phyloP scores from a whole-genome alignment of 2,329 filamentous ascomycete genomes.

The Emergomyces africanus region DNA sequence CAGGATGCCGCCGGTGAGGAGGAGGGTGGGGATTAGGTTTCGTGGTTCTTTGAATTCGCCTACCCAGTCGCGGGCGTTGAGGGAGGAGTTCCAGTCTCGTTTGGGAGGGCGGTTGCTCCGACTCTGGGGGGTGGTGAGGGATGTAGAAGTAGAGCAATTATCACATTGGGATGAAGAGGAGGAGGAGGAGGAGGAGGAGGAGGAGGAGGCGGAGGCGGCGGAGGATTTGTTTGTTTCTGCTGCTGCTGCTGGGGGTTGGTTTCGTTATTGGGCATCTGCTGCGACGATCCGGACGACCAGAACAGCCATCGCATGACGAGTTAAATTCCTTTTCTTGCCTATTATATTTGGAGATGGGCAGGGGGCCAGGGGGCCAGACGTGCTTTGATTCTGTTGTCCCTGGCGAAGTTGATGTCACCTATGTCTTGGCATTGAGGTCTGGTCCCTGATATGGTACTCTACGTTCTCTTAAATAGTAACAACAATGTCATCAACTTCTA shows the following conservation, averaged over 20 bases:
- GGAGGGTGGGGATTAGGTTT: slow-evolving; percentile 25
- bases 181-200: too few relatives aligned
- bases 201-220: too few relatives aligned
- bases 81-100: slow-evolving; percentile 27
- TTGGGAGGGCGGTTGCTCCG: slow-evolving; percentile 11
- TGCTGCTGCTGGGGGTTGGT: slow-evolving; percentile 6
- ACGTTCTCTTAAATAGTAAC: too few relatives aligned
- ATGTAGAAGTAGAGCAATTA: slow-evolving; percentile 6
- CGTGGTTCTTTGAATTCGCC: slow-evolving; percentile 23
- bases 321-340: slow-evolving; percentile 11
- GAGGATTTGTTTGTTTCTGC: slow-evolving; percentile 2
- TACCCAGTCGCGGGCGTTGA: slow-evolving; percentile 30
- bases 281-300: slow-evolving; percentile 29
- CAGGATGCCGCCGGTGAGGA: slow-evolving; percentile 28
- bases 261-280: slow-evolving; percentile 10
- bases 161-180: background rate
- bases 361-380: too few relatives aligned
- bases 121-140: slow-evolving; percentile 12
- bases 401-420: background rate
- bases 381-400: too few relatives aligned
- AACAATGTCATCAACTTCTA: too few relatives aligned
- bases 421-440: background rate
- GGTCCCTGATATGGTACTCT: too few relatives aligned
- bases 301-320: slow-evolving; percentile 39
- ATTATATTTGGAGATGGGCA: slow-evolving; percentile 1